Percentiles rank a stretch among this genome's conserved stretches.
These are phyloP conservation scores for Nigrograna mackinnonii DNA, from an alignment of 2,329 filamentous ascomycete genomes.

Conservation along the genomic window DNA sequence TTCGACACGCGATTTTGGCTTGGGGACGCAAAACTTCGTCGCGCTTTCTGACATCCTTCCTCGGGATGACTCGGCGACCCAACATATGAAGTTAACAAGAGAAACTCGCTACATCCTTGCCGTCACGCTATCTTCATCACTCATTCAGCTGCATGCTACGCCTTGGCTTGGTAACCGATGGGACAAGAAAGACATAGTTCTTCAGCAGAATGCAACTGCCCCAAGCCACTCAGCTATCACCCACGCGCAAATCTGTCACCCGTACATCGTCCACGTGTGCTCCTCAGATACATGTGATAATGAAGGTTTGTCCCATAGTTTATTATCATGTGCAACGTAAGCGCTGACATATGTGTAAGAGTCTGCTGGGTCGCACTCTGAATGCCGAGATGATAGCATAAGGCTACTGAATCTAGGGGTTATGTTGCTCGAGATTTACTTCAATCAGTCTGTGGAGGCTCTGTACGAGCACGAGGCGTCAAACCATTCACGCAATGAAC, in stretches of 20 bases:
- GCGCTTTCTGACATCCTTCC: too few species aligned
- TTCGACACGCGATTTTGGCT: too few species aligned
- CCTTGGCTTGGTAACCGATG: neutral
- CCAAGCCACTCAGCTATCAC: neutral
- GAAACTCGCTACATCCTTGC: neutral
- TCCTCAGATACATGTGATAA: slow-evolving; percentile 4
- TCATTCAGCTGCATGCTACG: neutral
- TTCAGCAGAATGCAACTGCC: neutral
- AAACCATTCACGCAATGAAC: neutral
- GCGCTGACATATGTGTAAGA: too few species aligned
- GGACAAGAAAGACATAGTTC: neutral
- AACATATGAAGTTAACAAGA: neutral
- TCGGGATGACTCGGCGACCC: neutral
- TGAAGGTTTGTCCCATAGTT: slow-evolving; percentile 1
- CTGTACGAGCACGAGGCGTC: neutral
- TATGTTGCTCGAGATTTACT: neutral
- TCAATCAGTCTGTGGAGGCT: neutral
- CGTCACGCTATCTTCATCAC: neutral
- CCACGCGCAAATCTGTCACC: slow-evolving; percentile 7
- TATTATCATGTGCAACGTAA: too few species aligned
- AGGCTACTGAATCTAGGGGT: slow-evolving; percentile 2
- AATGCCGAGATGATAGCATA: slow-evolving; percentile 1
- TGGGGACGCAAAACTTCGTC: too few species aligned
- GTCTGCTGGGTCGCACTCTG: too few species aligned
- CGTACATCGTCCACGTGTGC: slow-evolving; percentile 6